phyloP scores from a whole-genome alignment of 805 yeast species.

The Saturnispora ahearnii region DNA sequence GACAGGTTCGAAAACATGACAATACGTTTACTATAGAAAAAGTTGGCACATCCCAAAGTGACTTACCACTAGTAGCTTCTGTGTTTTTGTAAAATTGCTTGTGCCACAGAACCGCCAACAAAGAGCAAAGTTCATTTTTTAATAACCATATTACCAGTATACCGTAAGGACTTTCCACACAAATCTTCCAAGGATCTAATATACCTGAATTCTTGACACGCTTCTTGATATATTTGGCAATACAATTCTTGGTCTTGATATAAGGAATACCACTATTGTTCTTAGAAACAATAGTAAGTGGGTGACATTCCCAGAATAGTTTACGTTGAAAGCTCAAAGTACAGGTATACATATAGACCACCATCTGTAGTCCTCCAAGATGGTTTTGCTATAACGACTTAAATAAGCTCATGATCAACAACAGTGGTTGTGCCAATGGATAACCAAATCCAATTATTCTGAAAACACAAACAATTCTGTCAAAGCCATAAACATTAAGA shows the following conservation, averaged over 20 bases:
- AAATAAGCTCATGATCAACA: slow-evolving; percentile 28
- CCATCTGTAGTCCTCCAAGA: slow-evolving; percentile 40
- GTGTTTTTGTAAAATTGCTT: slow-evolving; percentile 40
- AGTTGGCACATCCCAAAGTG: slow-evolving; percentile 54
- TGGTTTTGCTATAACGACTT: slow-evolving; percentile 42
- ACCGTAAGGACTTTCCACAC: slow-evolving; percentile 59
- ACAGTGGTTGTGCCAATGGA: slow-evolving; percentile 12
- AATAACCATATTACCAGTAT: slow-evolving; percentile 42
- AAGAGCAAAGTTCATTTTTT: slow-evolving; percentile 43
- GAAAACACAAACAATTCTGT: slow-evolving; percentile 38
- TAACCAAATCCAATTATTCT: slow-evolving; percentile 19
- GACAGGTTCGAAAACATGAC: slow-evolving; percentile 22
- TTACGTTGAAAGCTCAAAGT: slow-evolving; percentile 35
- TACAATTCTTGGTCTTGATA: slow-evolving; percentile 44
- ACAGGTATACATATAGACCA: slow-evolving; percentile 49
- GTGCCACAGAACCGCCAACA: slow-evolving; percentile 68
- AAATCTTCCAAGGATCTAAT: slow-evolving; percentile 16
- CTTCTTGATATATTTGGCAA: slow-evolving; percentile 35
- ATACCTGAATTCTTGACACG: slow-evolving; percentile 17
- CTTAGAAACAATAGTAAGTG: slow-evolving; percentile 46
- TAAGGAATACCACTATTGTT: slow-evolving; percentile 31
- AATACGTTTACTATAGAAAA: slow-evolving; percentile 37
- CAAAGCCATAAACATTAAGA: slow-evolving; percentile 42
- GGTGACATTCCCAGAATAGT: slow-evolving; percentile 63
- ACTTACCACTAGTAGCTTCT: slow-evolving; percentile 28